Evolutionary conservation across 192 early-diverging fungal species (phyloP).

Genomic region (Physocladia obscura): DNA sequence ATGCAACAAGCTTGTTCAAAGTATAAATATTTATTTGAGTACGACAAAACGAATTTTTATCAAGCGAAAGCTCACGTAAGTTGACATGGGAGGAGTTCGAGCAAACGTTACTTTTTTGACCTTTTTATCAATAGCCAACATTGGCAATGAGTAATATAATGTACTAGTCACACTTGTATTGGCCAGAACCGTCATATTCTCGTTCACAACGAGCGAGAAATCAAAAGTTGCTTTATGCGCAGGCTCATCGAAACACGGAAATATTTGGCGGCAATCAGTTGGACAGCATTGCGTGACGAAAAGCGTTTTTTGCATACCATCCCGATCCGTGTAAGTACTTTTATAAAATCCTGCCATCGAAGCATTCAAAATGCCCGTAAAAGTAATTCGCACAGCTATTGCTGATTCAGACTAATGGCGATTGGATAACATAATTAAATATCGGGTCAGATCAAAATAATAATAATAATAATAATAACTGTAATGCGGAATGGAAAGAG

Average conservation of each 20-base stretch:
- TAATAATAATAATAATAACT: too few relatives aligned
- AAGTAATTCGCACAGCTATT: too few relatives aligned
- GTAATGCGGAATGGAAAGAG: too few relatives aligned
- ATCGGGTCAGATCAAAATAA: too few relatives aligned
- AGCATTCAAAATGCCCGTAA: constrained; percentile 51
- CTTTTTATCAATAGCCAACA: constrained; percentile 46
- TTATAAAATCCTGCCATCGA: constrained; percentile 59
- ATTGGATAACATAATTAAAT: too few relatives aligned
- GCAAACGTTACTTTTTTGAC: constrained; percentile 83
- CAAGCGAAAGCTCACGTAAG: constrained; percentile 83
- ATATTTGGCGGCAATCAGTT: constrained; percentile 81
- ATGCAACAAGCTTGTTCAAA: constrained; percentile 74
- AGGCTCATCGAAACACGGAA: constrained; percentile 98
- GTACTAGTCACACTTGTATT: constrained; percentile 78
- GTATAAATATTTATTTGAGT: too few relatives aligned
- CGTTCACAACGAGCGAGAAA: constrained; percentile 76
- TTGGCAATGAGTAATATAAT: constrained; percentile 46
- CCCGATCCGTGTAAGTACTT: constrained; percentile 61
- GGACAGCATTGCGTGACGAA: constrained; percentile 94
- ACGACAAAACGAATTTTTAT: too few relatives aligned
- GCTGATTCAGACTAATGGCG: too few relatives aligned
- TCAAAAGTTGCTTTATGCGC: constrained; percentile 93
- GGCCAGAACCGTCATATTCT: constrained; percentile 78
- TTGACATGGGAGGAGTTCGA: constrained; percentile 90
- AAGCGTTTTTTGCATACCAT: constrained; percentile 52